A percentile compares a stretch with the other conserved stretches of the same genome.
Evolutionary conservation across 2,329 filamentous ascomycete genomes (phyloP).

Genomic region (Pyrenophora tritici-repentis): DNA sequence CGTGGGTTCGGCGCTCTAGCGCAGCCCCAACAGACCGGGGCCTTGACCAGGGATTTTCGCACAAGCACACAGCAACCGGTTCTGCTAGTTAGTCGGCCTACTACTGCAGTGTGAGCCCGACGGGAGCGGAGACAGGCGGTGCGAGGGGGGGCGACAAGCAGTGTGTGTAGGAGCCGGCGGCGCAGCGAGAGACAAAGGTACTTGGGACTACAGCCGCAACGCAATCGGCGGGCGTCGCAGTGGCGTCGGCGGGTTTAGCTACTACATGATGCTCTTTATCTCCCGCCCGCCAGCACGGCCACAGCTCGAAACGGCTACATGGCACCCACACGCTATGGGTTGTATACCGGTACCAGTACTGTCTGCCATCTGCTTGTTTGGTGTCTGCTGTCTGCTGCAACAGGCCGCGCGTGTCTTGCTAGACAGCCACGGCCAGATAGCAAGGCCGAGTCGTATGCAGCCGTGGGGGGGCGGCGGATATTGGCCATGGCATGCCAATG

Average conservation of each 20-base stretch:
- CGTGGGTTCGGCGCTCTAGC: slow-evolving; percentile 30
- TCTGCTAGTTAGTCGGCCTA: slow-evolving; percentile 8
- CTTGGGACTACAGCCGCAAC: slow-evolving; percentile 12
- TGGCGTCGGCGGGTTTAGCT: slow-evolving; percentile 8
- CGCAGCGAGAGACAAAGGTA: slow-evolving; percentile 20
- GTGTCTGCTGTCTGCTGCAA: not conserved
- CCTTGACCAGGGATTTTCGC: slow-evolving; percentile 33
- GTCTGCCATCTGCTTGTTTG: no score
- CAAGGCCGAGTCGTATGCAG: slow-evolving; percentile 2
- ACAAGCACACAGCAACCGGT: slow-evolving; percentile 35
- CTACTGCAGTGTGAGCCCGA: slow-evolving; percentile 5
- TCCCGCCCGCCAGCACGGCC: slow-evolving; percentile 29
- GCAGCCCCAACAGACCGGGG: slow-evolving; percentile 42
- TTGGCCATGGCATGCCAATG: slow-evolving; percentile 2
- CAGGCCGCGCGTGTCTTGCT: slow-evolving; percentile 4
- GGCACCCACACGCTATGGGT: not conserved
- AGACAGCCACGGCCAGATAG: slow-evolving; percentile 17
- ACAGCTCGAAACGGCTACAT: slow-evolving; percentile 34
- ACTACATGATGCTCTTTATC: slow-evolving; percentile 18
- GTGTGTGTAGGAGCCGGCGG: no score
- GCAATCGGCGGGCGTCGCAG: not conserved
- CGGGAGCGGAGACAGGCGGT: slow-evolving; percentile 17
- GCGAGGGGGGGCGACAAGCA: not conserved
- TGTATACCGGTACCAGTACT: no score
- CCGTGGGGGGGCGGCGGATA: slow-evolving; percentile 11